Base-by-base conservation (phyloP, 1,284 basidiomycete species). In the Ustilago nuda region DNA sequence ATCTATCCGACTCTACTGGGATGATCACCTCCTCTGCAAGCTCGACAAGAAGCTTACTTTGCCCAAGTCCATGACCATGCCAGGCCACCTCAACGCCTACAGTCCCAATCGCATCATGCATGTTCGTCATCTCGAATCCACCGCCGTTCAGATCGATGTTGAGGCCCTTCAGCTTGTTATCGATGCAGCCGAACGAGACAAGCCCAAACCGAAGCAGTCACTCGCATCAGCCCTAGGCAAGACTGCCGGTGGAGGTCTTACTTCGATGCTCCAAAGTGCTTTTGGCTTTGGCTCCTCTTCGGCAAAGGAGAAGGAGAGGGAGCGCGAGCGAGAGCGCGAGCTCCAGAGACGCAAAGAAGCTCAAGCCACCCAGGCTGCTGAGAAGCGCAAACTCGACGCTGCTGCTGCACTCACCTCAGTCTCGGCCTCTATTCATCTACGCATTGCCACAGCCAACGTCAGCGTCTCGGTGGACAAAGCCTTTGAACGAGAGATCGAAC, bases 401-500 rank as follows among this genome's bases (percentile, higher is more conserved):
- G 70, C 69, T 27, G 70, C 72, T 23, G 56, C 76, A 1, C 46
- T 82, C 45, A 80, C 71, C 12, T 70, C 71, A 0, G 72, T 76
- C 13, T 73, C 89, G 37, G 90, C 91, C 1, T 90, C 88, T 60
- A 92, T 98, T 23, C 89, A 91, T 17, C 88, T 98, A 41, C 91
- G 92, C 1, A 91, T 96, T 36, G 95, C 93, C 80, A 91, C 92
- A 30, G 94, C 93, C 0, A 91, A 93, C 53, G 89, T 96, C 45
- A 89, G 89, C 65, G 92, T 97, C 23, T 89, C 88, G 19, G 87
- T 95, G 3, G 91, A 92, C 69, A 88, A 90, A 70, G 91, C 92
- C 70, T 90, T 95, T 73, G 89, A 90, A 0, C 86, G 89, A 2
- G 96, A 98, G 85, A 89, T 99, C 37, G 90, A 94, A 79, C 89